Base-by-base conservation (phyloP, 225 moss, liverwort and hornwort species). In the Polytrichum formosum region DNA sequence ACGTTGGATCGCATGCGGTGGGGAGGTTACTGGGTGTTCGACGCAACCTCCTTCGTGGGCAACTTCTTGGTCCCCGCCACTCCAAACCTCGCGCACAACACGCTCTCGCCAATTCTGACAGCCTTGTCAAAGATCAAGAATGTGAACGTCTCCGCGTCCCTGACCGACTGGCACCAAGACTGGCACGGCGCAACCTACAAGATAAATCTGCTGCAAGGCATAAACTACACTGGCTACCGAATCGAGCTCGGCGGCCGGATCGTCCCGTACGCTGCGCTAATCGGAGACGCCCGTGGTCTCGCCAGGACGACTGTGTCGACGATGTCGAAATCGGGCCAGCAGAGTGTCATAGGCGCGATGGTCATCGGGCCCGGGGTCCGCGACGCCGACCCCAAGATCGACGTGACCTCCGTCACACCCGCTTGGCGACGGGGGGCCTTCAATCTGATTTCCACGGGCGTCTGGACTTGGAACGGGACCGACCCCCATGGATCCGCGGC, bases 331-430 rank as follows among this genome's bases (percentile, higher is more conserved):
- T 27, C 68, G 18, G 17, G 35, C 23, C 21, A 55, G 4, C 31
- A 29, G 0, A 58, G 67, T 20, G 67, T 81, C 33, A 9, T 78
- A 33, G 78, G 70, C 22, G 75, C 78, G 59, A 78, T 78, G 78
- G 81, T 81, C 22, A 56, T 76, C 72, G 77, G 81, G 67, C 73
- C 81, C 22, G 81, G 75, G 53, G 84, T 84, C 67, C 84, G 81
- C 54, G 54, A 13, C 9, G 73, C 78, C 6, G 84, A 81, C 66
- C 75, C 75, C 7, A 16, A 59, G 10, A 20, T 6, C 30, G 6
- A 19, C 22, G 72, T 55, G 22, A 81, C 75, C 5, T 66, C 78
- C 10, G 75, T 81, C 65, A 80, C 78, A 19, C 77, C 75, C 20
- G 80, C 77, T 7, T 80, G 80, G 80, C 77, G 80, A 64, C 29